Conservation (phyloP, 2,329 filamentous ascomycete genomes). For the Claviceps sorghi region DNA sequence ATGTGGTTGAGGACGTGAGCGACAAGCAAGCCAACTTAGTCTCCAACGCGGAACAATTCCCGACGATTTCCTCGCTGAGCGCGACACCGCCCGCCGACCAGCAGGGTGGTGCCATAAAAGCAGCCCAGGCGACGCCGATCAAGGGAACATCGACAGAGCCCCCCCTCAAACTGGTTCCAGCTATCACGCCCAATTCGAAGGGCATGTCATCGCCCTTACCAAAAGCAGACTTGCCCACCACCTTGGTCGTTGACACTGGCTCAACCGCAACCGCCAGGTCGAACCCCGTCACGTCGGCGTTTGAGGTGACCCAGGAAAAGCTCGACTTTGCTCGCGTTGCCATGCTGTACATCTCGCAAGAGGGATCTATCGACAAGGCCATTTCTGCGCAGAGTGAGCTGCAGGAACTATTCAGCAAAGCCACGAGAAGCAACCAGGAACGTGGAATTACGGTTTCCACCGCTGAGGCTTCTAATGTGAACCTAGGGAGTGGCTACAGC, state of each 20-base stretch:
- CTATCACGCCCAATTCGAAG: neutral
- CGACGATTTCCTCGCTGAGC: constrained; percentile 4
- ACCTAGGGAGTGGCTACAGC: constrained; percentile 28
- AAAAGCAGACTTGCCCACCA: neutral
- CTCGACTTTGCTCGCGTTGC: constrained; percentile 50
- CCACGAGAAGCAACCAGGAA: constrained; percentile 16
- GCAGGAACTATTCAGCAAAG: constrained; percentile 38
- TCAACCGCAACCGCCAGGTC: neutral
- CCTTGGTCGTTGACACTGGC: neutral
- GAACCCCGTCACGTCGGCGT: constrained; percentile 13
- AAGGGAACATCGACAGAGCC: neutral
- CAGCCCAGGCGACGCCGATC: neutral
- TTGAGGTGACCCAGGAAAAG: constrained; percentile 37
- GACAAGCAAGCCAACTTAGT: neutral
- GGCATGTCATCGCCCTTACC: neutral
- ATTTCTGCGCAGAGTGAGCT: constrained; percentile 38
- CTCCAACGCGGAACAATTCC: constrained; percentile 2
- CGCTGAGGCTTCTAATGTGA: constrained; percentile 25
- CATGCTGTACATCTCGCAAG: constrained; percentile 47
- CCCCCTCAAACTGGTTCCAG: neutral
- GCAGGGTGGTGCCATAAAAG: neutral
- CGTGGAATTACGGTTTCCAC: constrained; percentile 20
- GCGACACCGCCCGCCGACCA: neutral
- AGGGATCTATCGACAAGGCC: constrained; percentile 34
- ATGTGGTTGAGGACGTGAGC: constrained; percentile 1